Conservation (phyloP, 306 rosid genomes). For the Adenanthera pavonina region DNA sequence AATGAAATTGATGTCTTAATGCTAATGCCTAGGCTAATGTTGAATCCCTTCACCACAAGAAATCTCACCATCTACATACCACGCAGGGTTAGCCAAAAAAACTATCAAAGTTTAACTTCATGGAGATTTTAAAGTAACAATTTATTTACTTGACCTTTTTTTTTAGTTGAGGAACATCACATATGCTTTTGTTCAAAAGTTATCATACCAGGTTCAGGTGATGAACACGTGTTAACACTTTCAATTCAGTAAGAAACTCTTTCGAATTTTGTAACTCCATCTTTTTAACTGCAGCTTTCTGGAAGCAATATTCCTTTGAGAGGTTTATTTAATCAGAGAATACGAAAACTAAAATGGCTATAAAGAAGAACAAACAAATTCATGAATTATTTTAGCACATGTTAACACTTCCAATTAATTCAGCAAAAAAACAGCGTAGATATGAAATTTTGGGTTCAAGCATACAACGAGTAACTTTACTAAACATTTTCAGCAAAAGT, state of each 20-base stretch:
- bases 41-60: not conserved
- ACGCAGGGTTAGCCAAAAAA: not conserved
- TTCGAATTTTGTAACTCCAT: constrained; percentile 88
- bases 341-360: constrained; percentile 14
- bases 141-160: not conserved
- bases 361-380: not conserved
- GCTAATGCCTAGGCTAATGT: not conserved
- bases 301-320: constrained; percentile 22
- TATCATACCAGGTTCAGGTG: constrained; percentile 86
- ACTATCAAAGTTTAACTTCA: not conserved
- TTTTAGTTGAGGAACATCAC: not conserved
- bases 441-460: not conserved
- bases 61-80: not conserved
- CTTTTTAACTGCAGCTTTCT: constrained; percentile 93
- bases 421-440: not conserved
- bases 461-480: not conserved
- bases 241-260: constrained; percentile 85
- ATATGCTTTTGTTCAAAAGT: constrained; percentile 9
- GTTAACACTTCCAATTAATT: too few species aligned
- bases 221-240: constrained; percentile 84
- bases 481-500: not conserved
- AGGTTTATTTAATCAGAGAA: constrained; percentile 30
- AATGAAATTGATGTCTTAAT: not conserved
- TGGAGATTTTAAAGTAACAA: not conserved
- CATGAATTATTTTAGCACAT: too few species aligned